Base-by-base conservation (phyloP, 2,329 filamentous ascomycete species). In the Diaporthe amygdali region DNA sequence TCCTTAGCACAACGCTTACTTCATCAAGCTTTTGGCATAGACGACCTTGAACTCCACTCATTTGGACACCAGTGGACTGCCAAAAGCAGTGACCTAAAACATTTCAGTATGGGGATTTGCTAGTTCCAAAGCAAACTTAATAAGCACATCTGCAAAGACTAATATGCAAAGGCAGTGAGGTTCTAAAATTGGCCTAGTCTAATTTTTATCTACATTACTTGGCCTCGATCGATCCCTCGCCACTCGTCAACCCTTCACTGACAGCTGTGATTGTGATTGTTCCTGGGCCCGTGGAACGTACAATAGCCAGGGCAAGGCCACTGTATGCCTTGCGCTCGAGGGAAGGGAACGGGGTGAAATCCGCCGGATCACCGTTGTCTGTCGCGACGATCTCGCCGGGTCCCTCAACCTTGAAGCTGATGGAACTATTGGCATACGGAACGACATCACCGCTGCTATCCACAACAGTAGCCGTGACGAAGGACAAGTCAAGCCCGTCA, bases 301-400 rank as follows among this genome's bases (percentile, higher is more conserved):
- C 79, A 68, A 85, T 82, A 5, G 80, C 82, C 25, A 86, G 77
- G 0, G 81, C 81, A 5, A 81, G 76, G 1, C 84, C 84, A 41
- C 78, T 80, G 66, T 83, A 85, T 0, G 83, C 83, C 49, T 82
- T 82, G 17, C 84, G 78, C 41, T 77, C 77, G 9, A 73, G 72
- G 3, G 80, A 82, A 0, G 82, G 81, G 74, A 87, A 87, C 1
- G 81, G 75, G 2, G 78, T 81, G 74, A 85, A 78, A 70, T 87
- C 84, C 1, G 82, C 77, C 5, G 84, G 83, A 68, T 87, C 81
- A 1, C 87, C 87, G 66, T 88, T 88, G 64, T 89, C 86, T 0
- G 87, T 89, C 0, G 84, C 77, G 2, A 86, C 80, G 52, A 89
- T 83, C 75, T 83, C 78, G 0, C 82, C 87, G 0, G 81, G 80